Base-by-base conservation (phyloP, 345 rosid genomes). In the Rhodamnia rubescens region DNA sequence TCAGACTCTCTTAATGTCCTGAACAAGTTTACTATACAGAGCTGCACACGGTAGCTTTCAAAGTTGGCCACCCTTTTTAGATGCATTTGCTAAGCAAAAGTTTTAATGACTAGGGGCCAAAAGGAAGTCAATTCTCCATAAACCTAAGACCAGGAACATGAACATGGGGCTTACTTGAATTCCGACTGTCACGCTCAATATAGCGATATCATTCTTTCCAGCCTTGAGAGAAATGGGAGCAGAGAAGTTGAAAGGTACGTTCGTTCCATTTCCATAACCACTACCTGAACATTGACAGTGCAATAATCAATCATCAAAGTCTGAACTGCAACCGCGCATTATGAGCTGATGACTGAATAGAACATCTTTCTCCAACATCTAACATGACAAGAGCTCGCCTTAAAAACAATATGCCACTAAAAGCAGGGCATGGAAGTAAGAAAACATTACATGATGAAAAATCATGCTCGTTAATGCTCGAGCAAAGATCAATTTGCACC, bases 181-280 rank as follows among this genome's bases (percentile, higher is more conserved):
- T 88, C 99, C 99, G 84, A 97, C 98, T 11, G 96, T 93, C 96
- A 96, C 91, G 91, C 98, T 94, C 81, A 97, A 89, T 53, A 97
- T 81, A 83, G 95, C 93, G 83, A 97, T 93, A 58, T 91, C 94
- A 85, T 97, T 97, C 89, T 92, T 90, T 36, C 98, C 98, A 0
- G 93, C 93, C 88, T 91, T 92, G 85, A 96, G 98, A 91, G 95
- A 36, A 87, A 95, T 87, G 69, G 93, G 90, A 51, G 84, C 89
- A 87, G 91, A 89, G 90, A 93, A 92, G 84, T 83, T 91, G 91
- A 91, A 94, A 61, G 95, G 91, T 10, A 90, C 85, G 84, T 92
- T 90, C n/a, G 94, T 84, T 78, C 97, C 98, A 90, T 92, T 95
- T 87, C 96, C 98, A 85, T 93, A 88, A 87, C 91, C 95, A 87